phyloP scores from a whole-genome alignment of 768 basidiomycete species.

The Cystobasidiopsis lactophilus region DNA sequence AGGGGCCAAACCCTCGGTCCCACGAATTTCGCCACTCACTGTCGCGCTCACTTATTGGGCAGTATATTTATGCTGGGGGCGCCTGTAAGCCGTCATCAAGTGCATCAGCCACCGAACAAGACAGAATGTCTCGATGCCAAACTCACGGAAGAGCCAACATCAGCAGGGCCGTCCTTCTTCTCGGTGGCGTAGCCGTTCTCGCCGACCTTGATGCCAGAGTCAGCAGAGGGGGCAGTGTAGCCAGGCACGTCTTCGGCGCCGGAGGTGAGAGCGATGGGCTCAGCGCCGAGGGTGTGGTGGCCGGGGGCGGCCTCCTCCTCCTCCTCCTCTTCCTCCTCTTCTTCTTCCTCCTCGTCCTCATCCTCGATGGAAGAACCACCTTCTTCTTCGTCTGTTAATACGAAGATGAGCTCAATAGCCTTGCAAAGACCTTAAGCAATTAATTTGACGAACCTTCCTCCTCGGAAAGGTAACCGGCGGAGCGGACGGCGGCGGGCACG shows the following conservation, averaged over 20 bases:
- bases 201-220: slow-evolving; percentile 12
- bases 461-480: slow-evolving; percentile 68
- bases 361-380: slow-evolving; percentile 38
- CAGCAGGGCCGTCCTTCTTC: slow-evolving; percentile 15
- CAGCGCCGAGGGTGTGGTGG: background rate
- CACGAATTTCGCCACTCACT: no score
- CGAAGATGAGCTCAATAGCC: slow-evolving; percentile 23
- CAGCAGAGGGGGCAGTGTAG: slow-evolving; percentile 15
- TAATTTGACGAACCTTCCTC: slow-evolving; percentile 48
- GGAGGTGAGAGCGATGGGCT: slow-evolving; percentile 3
- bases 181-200: slow-evolving; percentile 17
- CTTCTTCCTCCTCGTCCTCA: slow-evolving; percentile 33
- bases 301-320: slow-evolving; percentile 7
- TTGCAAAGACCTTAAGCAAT: slow-evolving; percentile 21
- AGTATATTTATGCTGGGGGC: no score
- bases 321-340: slow-evolving; percentile 17
- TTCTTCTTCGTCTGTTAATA: slow-evolving; percentile 33
- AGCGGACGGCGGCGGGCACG: slow-evolving; percentile 72
- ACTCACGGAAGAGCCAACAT: background rate
- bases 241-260: slow-evolving; percentile 6
- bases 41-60: no score
- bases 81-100: no score
- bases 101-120: no score
- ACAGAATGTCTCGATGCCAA: no score
- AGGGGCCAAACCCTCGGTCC: no score